phyloP scores from a whole-genome alignment of 129 eudicot genomes.

The Rutidosis leptorrhynchoides region DNA sequence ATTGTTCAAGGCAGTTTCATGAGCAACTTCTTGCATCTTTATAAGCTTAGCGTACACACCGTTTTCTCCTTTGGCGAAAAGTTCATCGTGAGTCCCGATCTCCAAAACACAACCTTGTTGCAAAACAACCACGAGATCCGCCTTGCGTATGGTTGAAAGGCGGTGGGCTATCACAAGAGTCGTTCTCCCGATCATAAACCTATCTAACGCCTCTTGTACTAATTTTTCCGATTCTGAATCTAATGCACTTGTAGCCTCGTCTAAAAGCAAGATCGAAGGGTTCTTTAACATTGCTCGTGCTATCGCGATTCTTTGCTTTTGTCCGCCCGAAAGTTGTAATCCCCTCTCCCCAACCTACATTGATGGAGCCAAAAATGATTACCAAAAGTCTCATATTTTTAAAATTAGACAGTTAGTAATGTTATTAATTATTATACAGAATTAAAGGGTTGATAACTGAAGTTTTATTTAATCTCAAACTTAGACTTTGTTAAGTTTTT shows the following conservation, averaged over 20 bases:
- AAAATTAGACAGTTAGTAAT: background rate
- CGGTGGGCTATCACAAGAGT: conserved; percentile 97
- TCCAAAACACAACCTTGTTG: conserved; percentile 91
- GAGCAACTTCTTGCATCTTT: conserved; percentile 88
- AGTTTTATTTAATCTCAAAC: background rate
- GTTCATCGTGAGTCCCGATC: conserved; percentile 90
- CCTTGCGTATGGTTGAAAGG: conserved; percentile 92
- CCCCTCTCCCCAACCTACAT: conserved; percentile 97
- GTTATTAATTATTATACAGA: background rate
- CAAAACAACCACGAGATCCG: conserved; percentile 88
- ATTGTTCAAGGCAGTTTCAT: conserved; percentile 73
- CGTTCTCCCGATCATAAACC: conserved; percentile 95
- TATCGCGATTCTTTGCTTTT: conserved; percentile 92
- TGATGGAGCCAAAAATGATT: background rate
- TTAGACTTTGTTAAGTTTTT: background rate
- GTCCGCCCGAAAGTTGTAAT: conserved; percentile 93
- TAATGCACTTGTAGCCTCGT: conserved; percentile 96
- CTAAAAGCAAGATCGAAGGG: conserved; percentile 85
- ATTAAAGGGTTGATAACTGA: background rate
- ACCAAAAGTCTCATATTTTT: background rate
- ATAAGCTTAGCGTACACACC: conserved; percentile 90
- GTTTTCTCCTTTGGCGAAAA: conserved; percentile 76
- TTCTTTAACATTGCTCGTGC: conserved; percentile 97
- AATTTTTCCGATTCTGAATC: conserved; percentile 96
- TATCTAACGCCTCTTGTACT: conserved; percentile 93